phyloP scores from a whole-genome alignment of 805 yeast species.

The Metschnikowia vanudenii region DNA sequence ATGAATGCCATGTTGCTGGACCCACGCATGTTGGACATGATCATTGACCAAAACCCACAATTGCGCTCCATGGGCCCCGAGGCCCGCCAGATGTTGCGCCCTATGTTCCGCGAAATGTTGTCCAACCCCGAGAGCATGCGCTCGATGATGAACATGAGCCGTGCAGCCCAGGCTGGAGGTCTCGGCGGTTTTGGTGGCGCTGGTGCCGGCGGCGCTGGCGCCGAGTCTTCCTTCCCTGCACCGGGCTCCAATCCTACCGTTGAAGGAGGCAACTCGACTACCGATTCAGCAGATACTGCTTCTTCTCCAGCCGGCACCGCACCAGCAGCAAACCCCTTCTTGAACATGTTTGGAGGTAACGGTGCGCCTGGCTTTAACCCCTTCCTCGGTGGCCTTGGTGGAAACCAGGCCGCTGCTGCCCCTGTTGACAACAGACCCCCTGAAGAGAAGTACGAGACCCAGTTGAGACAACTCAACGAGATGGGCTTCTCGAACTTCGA shows the following conservation, averaged over 20 bases:
- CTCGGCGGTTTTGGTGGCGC: conserved; percentile 3
- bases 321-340: conserved; percentile 38
- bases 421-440: conserved; percentile 43
- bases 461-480: conserved; percentile 46
- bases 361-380: conserved; percentile 49
- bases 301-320: conserved; percentile 10
- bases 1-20: conserved; percentile 80
- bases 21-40: conserved; percentile 82
- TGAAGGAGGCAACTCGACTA: conserved; percentile 11
- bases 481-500: conserved; percentile 87
- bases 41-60: conserved; percentile 82
- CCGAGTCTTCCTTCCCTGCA: conserved; percentile 30
- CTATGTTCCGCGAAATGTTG: conserved; percentile 67
- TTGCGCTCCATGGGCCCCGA: conserved; percentile 86
- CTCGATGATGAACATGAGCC: conserved; percentile 73
- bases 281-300: not conserved
- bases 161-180: conserved; percentile 39
- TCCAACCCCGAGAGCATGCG: conserved; percentile 84
- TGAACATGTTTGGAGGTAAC: conserved; percentile 34
- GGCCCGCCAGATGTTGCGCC: conserved; percentile 82
- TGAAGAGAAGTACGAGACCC: conserved; percentile 44
- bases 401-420: conserved; percentile 28
- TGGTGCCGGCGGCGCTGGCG: conserved; percentile 8
- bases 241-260: conserved; percentile 41
- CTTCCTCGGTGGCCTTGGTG: conserved; percentile 27